phyloP scores from a whole-genome alignment of 345 rosid genomes.

The Anastatica hierochuntica region DNA sequence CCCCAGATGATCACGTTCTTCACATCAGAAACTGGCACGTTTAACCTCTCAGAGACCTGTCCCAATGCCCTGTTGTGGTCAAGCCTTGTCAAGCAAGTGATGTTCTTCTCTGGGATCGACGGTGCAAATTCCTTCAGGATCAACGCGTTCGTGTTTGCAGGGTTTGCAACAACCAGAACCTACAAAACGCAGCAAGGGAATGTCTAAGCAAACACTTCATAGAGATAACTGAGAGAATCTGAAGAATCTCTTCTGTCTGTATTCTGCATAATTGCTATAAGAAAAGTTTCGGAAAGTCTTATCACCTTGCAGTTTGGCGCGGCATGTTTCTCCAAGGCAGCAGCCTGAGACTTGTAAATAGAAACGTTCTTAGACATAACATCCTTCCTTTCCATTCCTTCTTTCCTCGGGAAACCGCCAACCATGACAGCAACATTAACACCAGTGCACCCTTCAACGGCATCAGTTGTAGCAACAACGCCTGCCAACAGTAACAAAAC shows the following conservation, averaged over 20 bases:
- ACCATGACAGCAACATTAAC: slow-evolving; percentile 87
- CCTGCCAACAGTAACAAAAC: slow-evolving; percentile 34
- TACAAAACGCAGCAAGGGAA: slow-evolving; percentile 12
- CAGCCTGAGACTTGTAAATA: slow-evolving; percentile 93
- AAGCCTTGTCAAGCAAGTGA: slow-evolving; percentile 86
- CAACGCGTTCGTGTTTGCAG: no score
- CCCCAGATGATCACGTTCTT: slow-evolving; percentile 97
- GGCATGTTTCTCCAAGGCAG: slow-evolving; percentile 87
- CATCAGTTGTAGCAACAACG: slow-evolving; percentile 95
- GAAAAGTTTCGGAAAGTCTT: background rate
- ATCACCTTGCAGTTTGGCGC: slow-evolving; percentile 93
- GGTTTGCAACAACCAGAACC: slow-evolving; percentile 98
- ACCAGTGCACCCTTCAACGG: slow-evolving; percentile 88
- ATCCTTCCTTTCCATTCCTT: slow-evolving; percentile 98
- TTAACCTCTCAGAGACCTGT: slow-evolving; percentile 79
- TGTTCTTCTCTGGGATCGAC: slow-evolving; percentile 85
- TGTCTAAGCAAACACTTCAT: background rate
- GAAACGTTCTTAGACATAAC: slow-evolving; percentile 96
- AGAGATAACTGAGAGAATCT: background rate
- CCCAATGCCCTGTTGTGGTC: slow-evolving; percentile 99
- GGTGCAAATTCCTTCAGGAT: slow-evolving; percentile 96
- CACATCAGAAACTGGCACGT: slow-evolving; percentile 78
- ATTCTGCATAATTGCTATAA: background rate
- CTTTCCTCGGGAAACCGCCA: slow-evolving; percentile 96
- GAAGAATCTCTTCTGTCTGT: no score